A percentile compares a stretch with the other conserved stretches of the same genome.
Evolutionary conservation across 495 filamentous ascomycete genomes (phyloP).

Genomic region (Aspergillus bertholletiae): DNA sequence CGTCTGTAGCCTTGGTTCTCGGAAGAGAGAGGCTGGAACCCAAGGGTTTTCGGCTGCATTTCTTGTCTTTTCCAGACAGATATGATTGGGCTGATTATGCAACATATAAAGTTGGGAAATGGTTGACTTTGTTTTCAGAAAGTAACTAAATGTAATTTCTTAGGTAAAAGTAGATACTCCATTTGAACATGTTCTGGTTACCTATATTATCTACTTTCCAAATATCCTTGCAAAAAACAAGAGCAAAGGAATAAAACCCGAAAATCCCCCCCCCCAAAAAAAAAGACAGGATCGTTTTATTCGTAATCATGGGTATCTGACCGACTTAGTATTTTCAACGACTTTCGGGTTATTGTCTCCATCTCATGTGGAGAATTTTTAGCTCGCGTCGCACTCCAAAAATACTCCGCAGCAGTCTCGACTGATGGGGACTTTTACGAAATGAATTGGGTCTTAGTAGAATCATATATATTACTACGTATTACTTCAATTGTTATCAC

Average conservation of each 20-base stretch:
- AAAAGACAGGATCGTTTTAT: neutral
- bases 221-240: neutral
- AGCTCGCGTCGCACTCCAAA: neutral
- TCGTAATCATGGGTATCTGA: neutral
- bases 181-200: no score
- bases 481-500: neutral
- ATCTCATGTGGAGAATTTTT: neutral
- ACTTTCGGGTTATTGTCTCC: neutral
- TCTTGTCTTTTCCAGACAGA: neutral
- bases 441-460: neutral
- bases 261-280: no score
- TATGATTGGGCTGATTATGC: neutral
- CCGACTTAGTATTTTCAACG: neutral
- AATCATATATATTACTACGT: neutral
- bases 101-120: neutral
- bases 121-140: no score
- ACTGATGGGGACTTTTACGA: neutral
- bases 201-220: no score
- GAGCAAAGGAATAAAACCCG: neutral
- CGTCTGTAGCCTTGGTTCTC: neutral
- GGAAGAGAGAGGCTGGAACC: neutral
- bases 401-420: neutral
- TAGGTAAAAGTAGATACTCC: neutral
- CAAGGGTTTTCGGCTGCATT: neutral
- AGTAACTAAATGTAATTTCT: no score